These are phyloP conservation scores for Pseudonitzschia multiseries DNA, from an alignment of 108 stramenopile genomes.

Conservation along the genomic window DNA sequence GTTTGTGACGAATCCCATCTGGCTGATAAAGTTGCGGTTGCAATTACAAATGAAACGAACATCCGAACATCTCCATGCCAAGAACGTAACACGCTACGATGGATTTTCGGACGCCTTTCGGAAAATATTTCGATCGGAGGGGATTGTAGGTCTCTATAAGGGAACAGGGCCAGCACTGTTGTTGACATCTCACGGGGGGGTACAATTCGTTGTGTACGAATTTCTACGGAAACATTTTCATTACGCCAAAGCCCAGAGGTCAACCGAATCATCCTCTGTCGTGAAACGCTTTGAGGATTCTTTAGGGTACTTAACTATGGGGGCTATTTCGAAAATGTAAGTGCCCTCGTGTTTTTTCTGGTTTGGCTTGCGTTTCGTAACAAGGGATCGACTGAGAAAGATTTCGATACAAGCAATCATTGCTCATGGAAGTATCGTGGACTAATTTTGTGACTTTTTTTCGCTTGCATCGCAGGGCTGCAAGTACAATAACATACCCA, in stretches of 20 bases:
- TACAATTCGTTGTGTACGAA: constrained; percentile 97
- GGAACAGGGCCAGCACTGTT: constrained; percentile 92
- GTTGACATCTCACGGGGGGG: constrained; percentile 94
- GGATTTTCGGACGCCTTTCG: constrained; percentile 66
- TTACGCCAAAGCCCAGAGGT: constrained; percentile 35
- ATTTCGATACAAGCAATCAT: not conserved
- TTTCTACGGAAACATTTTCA: constrained; percentile 81
- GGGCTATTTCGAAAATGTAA: constrained; percentile 83
- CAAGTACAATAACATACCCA: constrained; percentile 88
- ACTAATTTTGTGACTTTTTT: not conserved
- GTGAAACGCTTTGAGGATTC: constrained; percentile 56
- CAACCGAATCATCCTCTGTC: constrained; percentile 22
- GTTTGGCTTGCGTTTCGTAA: not conserved
- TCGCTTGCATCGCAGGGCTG: constrained; percentile 44
- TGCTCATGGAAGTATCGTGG: not conserved
- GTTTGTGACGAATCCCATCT: constrained; percentile 95
- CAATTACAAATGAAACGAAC: constrained; percentile 87
- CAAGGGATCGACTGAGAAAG: not conserved
- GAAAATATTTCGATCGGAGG: constrained; percentile 92
- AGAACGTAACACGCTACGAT: constrained; percentile 66
- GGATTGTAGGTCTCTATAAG: constrained; percentile 89
- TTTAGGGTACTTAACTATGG: constrained; percentile 85
- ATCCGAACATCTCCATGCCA: constrained; percentile 22
- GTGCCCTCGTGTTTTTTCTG: constrained; percentile 11
- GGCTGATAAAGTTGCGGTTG: constrained; percentile 97